These are phyloP conservation scores for Musa itinerans DNA, from an alignment of 176 grass and related monocot species.

Conservation along the genomic window DNA sequence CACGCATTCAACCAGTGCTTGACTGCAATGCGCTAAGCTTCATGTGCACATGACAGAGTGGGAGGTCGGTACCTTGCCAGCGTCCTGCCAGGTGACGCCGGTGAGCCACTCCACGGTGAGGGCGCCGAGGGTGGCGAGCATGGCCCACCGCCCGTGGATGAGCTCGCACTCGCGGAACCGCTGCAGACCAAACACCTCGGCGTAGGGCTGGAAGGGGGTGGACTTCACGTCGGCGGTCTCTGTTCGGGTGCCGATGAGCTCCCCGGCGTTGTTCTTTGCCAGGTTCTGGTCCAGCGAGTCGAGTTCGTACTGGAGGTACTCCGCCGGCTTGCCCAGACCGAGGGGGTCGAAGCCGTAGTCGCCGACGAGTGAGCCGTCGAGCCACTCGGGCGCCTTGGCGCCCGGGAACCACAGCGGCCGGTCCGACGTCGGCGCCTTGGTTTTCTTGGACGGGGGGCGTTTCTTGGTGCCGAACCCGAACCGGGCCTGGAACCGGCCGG, in stretches of 20 bases:
- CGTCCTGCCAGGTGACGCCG: constrained; percentile 98
- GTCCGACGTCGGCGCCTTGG: constrained; percentile 22
- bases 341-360: constrained; percentile 97
- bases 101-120: constrained; percentile 91
- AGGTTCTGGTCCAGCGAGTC: constrained; percentile 99
- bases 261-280: constrained; percentile 58
- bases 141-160: constrained; percentile 96
- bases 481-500: constrained; percentile 55
- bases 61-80: constrained; percentile 57
- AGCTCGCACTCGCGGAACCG: constrained; percentile 97
- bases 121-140: constrained; percentile 95
- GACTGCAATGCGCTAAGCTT: no score
- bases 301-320: constrained; percentile 93
- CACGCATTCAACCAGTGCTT: not conserved
- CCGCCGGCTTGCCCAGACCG: constrained; percentile 80
- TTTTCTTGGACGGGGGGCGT: constrained; percentile 41
- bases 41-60: no score
- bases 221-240: constrained; percentile 64
- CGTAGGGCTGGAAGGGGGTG: constrained; percentile 85
- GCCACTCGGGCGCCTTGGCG: constrained; percentile 61
- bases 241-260: constrained; percentile 75
- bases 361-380: constrained; percentile 71
- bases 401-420: constrained; percentile 93
- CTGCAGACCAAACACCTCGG: constrained; percentile 94
- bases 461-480: constrained; percentile 59